Evolutionary conservation across 805 yeast species (phyloP).

Genomic region (Torulaspora delbrueckii): DNA sequence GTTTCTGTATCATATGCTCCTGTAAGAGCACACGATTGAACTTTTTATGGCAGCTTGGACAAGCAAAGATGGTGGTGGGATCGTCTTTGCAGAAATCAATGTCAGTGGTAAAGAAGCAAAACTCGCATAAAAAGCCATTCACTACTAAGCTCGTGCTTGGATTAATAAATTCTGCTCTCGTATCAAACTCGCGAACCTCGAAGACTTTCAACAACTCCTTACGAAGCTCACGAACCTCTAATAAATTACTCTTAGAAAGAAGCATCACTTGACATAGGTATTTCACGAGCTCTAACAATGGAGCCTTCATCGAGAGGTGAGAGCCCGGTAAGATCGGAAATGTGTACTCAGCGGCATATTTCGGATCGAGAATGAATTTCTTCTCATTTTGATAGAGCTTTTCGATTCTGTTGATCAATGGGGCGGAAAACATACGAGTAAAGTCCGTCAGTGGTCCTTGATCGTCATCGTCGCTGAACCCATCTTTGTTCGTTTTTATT

Average conservation of each 20-base stretch:
- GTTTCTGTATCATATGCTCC: conserved; percentile 67
- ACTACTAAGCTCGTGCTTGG: conserved; percentile 69
- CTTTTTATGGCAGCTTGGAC: conserved; percentile 59
- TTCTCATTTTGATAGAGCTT: conserved; percentile 64
- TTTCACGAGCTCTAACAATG: conserved; percentile 77
- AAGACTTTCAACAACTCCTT: conserved; percentile 67
- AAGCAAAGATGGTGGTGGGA: conserved; percentile 46
- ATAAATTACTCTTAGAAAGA: conserved; percentile 55
- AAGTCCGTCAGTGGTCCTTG: conserved; percentile 43
- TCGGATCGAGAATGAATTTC: conserved; percentile 65
- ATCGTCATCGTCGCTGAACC: conserved; percentile 31
- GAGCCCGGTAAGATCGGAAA: conserved; percentile 80
- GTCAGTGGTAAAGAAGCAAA: conserved; percentile 70
- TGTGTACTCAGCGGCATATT: conserved; percentile 56
- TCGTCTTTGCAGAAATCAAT: conserved; percentile 78
- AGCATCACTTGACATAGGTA: conserved; percentile 65
- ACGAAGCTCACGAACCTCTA: conserved; percentile 72
- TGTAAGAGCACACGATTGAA: conserved; percentile 70
- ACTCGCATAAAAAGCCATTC: conserved; percentile 67
- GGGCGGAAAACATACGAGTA: conserved; percentile 53
- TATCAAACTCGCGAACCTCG: conserved; percentile 80
- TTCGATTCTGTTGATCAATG: conserved; percentile 60
- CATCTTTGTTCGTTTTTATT: conserved; percentile 42
- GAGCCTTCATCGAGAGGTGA: conserved; percentile 52
- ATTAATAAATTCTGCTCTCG: conserved; percentile 63